Evolutionary conservation across 805 yeast species (phyloP).

Genomic region (Brettanomyces sp.): DNA sequence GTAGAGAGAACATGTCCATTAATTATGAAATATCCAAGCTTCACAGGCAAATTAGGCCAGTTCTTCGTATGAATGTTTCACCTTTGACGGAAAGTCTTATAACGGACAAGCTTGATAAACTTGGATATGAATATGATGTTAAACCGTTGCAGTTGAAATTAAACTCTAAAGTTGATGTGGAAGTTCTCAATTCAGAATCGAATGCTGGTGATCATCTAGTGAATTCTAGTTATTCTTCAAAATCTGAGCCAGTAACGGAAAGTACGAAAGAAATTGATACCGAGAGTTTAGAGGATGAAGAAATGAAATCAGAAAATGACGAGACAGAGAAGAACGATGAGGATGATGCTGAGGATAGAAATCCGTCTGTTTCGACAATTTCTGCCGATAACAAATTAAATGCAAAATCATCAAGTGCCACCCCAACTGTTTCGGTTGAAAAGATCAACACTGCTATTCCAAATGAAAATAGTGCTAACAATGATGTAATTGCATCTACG

Average conservation of each 20-base stretch:
- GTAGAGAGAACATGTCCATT: conserved; percentile 28
- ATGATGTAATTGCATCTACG: neutral
- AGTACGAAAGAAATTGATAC: neutral
- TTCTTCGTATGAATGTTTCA: conserved; percentile 16
- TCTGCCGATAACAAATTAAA: too few relatives aligned
- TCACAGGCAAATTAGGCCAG: conserved; percentile 11
- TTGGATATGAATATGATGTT: conserved; percentile 13
- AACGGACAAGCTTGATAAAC: conserved; percentile 9
- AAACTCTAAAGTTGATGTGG: neutral
- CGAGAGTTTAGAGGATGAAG: neutral
- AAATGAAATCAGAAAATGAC: neutral
- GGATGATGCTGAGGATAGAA: neutral
- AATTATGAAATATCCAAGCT: conserved; percentile 8
- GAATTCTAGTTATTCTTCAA: too few relatives aligned
- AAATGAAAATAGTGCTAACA: neutral
- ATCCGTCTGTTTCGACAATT: too few relatives aligned
- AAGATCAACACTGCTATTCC: neutral
- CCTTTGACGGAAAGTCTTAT: conserved; percentile 12
- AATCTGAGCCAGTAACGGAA: neutral
- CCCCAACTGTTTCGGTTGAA: neutral
- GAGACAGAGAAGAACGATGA: neutral
- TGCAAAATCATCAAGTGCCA: neutral
- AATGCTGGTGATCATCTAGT: neutral
- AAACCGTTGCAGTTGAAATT: conserved; percentile 2
- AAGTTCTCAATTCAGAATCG: neutral